Conservation (phyloP, 768 basidiomycete genomes). For the Cystobasidium ongulense region DNA sequence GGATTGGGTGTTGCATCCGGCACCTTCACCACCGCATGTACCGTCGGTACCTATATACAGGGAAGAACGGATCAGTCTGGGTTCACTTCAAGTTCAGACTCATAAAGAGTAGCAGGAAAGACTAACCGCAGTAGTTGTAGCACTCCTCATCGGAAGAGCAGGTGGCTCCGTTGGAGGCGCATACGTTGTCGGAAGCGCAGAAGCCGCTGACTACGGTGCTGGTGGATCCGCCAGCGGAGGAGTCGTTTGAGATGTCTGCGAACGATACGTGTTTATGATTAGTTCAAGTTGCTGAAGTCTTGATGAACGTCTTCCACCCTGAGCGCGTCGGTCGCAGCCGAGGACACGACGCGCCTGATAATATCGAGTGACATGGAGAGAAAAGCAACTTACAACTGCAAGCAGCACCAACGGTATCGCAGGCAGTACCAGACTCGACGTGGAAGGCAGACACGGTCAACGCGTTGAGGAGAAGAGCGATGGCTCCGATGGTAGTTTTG, state of each 20-base stretch:
- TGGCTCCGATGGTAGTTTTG: conserved; percentile 16
- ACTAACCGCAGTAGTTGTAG: conserved; percentile 33
- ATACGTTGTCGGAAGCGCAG: conserved; percentile 17
- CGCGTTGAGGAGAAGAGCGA: conserved; percentile 16
- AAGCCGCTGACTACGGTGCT: conserved; percentile 16
- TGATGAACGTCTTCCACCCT: too few relatives aligned
- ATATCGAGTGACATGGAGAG: conserved; percentile 10
- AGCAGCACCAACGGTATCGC: conserved; percentile 18
- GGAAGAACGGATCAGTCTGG: background rate
- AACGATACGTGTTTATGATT: background rate
- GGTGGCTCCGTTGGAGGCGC: conserved; percentile 17
- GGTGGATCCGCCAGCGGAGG: background rate
- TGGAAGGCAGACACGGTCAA: conserved; percentile 27
- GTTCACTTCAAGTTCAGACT: background rate
- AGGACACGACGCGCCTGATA: background rate
- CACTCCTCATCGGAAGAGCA: conserved; percentile 17
- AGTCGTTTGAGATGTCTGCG: conserved; percentile 27
- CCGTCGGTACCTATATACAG: conserved; percentile 19
- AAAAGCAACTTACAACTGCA: conserved; percentile 22
- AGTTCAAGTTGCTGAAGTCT: too few relatives aligned
- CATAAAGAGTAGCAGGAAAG: background rate
- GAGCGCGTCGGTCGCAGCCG: background rate
- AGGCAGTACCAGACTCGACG: conserved; percentile 24
- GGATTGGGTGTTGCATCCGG: conserved; percentile 26
- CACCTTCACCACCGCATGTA: conserved; percentile 18